These are phyloP conservation scores for Catunica adiposa DNA, from an alignment of 2,329 filamentous ascomycete genomes.

Conservation along the genomic window DNA sequence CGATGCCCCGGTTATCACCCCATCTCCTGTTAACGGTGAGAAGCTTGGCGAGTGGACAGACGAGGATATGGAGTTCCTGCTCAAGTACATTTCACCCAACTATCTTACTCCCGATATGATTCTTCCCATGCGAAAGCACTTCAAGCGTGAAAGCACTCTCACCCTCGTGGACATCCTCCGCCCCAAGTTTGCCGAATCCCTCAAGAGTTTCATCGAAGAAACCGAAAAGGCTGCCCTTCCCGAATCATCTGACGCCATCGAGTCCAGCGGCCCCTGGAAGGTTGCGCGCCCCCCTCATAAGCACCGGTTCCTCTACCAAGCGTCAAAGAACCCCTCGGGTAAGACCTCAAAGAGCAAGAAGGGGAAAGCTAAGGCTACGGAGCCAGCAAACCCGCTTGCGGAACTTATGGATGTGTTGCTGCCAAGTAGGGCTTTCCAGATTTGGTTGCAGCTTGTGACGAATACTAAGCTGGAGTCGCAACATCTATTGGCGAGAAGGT, in stretches of 20 bases:
- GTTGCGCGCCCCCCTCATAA: constrained; percentile 86
- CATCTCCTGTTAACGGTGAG: constrained; percentile 29
- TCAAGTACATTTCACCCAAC: constrained; percentile 76
- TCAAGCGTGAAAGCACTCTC: constrained; percentile 69
- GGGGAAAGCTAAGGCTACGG: constrained; percentile 8
- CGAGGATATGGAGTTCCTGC: constrained; percentile 70
- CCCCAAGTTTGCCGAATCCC: constrained; percentile 54
- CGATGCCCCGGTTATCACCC: constrained; percentile 55
- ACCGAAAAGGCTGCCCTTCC: constrained; percentile 38
- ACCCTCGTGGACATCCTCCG: constrained; percentile 65
- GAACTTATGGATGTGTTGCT: constrained; percentile 70
- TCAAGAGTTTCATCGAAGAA: constrained; percentile 55
- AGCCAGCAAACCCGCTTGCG: constrained; percentile 39
- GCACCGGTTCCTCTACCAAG: constrained; percentile 76
- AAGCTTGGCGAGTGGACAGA: constrained; percentile 49
- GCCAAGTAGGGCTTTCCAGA: constrained; percentile 69
- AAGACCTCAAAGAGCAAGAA: constrained; percentile 20
- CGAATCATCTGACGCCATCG: constrained; percentile 36
- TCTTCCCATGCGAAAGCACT: constrained; percentile 63
- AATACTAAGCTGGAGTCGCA: constrained; percentile 50
- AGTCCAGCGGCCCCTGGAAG: constrained; percentile 46
- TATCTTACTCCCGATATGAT: constrained; percentile 88
- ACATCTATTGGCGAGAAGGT: constrained; percentile 69
- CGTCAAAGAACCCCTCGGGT: constrained; percentile 21
- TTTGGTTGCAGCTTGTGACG: constrained; percentile 77